These are phyloP conservation scores for Tricholomella constricta DNA, from an alignment of 768 basidiomycete species.

Conservation along the genomic window DNA sequence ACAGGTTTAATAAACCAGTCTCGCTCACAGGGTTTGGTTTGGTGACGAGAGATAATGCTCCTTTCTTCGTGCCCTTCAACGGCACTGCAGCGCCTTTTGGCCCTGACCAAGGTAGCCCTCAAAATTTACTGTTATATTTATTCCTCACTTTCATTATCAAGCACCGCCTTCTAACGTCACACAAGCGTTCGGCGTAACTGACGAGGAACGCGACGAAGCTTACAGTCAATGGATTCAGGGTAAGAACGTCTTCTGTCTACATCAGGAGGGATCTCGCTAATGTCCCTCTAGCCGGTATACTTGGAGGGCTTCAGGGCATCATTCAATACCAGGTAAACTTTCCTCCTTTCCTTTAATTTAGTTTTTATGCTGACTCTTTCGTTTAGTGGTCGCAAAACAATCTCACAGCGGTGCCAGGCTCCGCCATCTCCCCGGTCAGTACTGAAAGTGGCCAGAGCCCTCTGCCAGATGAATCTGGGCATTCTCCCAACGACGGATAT, in stretches of 20 bases:
- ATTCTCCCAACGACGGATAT: constrained; percentile 72
- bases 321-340: constrained; percentile 47
- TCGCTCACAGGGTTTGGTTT: constrained; percentile 60
- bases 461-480: constrained; percentile 38
- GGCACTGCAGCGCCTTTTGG: constrained; percentile 44
- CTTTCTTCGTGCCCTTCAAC: constrained; percentile 66
- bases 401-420: constrained; percentile 48
- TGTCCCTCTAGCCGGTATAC: constrained; percentile 40
- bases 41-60: constrained; percentile 55
- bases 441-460: constrained; percentile 34
- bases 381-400: constrained; percentile 58
- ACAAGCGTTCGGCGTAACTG: constrained; percentile 52
- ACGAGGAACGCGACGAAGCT: constrained; percentile 51
- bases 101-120: constrained; percentile 25
- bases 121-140: neutral
- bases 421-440: constrained; percentile 38
- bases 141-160: neutral
- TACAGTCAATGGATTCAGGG: constrained; percentile 56
- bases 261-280: neutral
- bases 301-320: constrained; percentile 42
- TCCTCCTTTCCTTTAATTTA: neutral
- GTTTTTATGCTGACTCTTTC: constrained; percentile 22
- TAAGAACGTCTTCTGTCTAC: constrained; percentile 23
- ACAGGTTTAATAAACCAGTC: constrained; percentile 57
- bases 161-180: constrained; percentile 1